A percentile compares a stretch with the other conserved stretches of the same genome.
Conservation (phyloP, 192 early-diverging fungal species). For the Hyaloraphidium curvatum region DNA sequence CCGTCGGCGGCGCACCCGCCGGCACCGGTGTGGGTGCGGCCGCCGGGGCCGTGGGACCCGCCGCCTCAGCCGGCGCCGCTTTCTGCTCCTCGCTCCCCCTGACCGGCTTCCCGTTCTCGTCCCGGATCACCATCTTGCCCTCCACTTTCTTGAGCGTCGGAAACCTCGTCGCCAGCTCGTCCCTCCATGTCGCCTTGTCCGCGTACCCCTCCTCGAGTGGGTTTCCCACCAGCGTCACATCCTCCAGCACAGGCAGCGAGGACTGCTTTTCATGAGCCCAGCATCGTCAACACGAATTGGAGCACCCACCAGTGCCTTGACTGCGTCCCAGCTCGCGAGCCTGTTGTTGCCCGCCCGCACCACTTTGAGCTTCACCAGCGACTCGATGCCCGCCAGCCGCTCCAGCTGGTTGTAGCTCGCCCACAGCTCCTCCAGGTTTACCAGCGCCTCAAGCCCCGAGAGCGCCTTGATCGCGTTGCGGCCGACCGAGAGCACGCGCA, state of each 20-base stretch:
- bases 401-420: constrained; percentile 33
- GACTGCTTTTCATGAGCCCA: neutral
- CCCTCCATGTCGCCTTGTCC: constrained; percentile 29
- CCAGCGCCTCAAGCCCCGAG: constrained; percentile 31
- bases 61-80: too few relatives aligned
- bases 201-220: constrained; percentile 34
- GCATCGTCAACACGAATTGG: neutral
- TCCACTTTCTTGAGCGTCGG: constrained; percentile 26
- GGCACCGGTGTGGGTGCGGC: too few relatives aligned
- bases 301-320: constrained; percentile 15
- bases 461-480: constrained; percentile 35
- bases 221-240: constrained; percentile 26
- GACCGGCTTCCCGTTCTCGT: constrained; percentile 13
- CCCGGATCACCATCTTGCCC: constrained; percentile 27
- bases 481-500: constrained; percentile 28
- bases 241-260: constrained; percentile 22
- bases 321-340: constrained; percentile 30
- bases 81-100: too few relatives aligned
- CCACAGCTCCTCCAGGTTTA: constrained; percentile 36
- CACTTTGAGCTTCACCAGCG: constrained; percentile 37
- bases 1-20: too few relatives aligned
- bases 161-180: constrained; percentile 29
- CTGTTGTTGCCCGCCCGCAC: constrained; percentile 36
- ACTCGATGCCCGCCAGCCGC: constrained; percentile 29
- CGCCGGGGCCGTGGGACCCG: too few relatives aligned